phyloP scores from a whole-genome alignment of 2,329 filamentous ascomycete species.

The Corynespora cassiicola region DNA sequence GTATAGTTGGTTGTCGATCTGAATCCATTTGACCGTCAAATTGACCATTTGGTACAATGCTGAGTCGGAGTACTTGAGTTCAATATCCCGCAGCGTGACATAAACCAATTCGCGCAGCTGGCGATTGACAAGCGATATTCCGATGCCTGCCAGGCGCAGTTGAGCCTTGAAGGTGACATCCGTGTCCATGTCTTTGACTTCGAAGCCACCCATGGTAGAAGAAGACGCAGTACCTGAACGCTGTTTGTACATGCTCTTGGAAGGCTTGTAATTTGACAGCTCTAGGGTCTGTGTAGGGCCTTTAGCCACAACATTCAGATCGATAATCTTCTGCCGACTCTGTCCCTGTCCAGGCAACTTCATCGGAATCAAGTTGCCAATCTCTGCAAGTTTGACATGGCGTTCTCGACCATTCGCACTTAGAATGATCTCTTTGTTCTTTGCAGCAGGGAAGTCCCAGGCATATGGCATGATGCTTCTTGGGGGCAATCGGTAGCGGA shows the following conservation, averaged over 20 bases:
- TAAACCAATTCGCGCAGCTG: constrained; percentile 94
- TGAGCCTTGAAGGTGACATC: constrained; percentile 89
- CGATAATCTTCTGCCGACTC: constrained; percentile 81
- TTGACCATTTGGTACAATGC: constrained; percentile 90
- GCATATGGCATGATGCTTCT: constrained; percentile 99
- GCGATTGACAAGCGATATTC: constrained; percentile 90
- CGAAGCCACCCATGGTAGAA: constrained; percentile 75
- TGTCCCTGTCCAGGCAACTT: constrained; percentile 74
- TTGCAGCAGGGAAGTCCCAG: constrained; percentile 98
- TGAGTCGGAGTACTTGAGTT: constrained; percentile 92
- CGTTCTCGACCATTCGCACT: constrained; percentile 79
- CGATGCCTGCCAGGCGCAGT: constrained; percentile 85
- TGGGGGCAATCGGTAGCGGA: constrained; percentile 88
- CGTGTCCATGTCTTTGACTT: constrained; percentile 90
- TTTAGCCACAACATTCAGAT: constrained; percentile 94
- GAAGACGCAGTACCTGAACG: constrained; percentile 63
- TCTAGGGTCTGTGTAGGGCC: constrained; percentile 95
- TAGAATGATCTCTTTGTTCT: constrained; percentile 90
- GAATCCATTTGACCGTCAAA: constrained; percentile 95
- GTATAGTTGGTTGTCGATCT: constrained; percentile 98
- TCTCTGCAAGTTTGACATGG: constrained; percentile 93
- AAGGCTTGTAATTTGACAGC: constrained; percentile 89
- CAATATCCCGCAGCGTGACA: constrained; percentile 88
- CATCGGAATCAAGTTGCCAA: constrained; percentile 94
- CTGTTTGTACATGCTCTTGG: constrained; percentile 87